A percentile compares a stretch with the other conserved stretches of the same genome.
Evolutionary conservation across 2,329 filamentous ascomycete species (phyloP).

Genomic region (Calcarisporium arbuscula): DNA sequence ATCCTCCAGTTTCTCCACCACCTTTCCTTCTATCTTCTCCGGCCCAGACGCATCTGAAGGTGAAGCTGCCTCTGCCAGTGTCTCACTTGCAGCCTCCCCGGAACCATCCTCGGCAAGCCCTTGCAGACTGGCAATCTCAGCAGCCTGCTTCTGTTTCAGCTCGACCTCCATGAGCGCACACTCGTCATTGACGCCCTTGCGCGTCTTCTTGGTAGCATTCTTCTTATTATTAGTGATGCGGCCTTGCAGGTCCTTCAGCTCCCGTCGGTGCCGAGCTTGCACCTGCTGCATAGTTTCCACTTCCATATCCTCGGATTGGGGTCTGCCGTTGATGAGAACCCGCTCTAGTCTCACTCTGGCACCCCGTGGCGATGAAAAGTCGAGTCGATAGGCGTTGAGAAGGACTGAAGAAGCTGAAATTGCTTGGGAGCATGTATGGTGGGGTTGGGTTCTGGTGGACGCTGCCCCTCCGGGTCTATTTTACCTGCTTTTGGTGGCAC

Average conservation of each 20-base stretch:
- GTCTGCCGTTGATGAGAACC: no score
- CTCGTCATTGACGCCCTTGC: constrained; percentile 68
- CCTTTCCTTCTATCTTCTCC: no score
- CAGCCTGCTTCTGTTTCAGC: constrained; percentile 59
- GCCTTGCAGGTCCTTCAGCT: constrained; percentile 78
- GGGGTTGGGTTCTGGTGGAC: no score
- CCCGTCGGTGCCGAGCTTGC: constrained; percentile 75
- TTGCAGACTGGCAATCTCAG: constrained; percentile 45
- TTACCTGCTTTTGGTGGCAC: no score
- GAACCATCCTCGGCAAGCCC: constrained; percentile 18
- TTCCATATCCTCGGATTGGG: constrained; percentile 20
- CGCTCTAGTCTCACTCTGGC: no score
- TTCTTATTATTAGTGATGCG: constrained; percentile 95
- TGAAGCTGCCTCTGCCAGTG: constrained; percentile 9
- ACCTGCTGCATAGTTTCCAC: constrained; percentile 64
- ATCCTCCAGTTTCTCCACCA: constrained; percentile 9
- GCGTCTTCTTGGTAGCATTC: constrained; percentile 82
- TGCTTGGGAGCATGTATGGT: no score
- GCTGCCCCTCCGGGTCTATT: no score
- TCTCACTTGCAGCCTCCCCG: constrained; percentile 7
- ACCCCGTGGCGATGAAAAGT: no score
- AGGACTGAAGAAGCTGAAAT: no score
- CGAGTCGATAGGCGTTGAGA: no score
- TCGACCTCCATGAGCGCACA: constrained; percentile 64
- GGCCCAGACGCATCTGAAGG: no score